Base-by-base conservation (phyloP, 148 eudicot genomes). In the Persicaria tinctoria region DNA sequence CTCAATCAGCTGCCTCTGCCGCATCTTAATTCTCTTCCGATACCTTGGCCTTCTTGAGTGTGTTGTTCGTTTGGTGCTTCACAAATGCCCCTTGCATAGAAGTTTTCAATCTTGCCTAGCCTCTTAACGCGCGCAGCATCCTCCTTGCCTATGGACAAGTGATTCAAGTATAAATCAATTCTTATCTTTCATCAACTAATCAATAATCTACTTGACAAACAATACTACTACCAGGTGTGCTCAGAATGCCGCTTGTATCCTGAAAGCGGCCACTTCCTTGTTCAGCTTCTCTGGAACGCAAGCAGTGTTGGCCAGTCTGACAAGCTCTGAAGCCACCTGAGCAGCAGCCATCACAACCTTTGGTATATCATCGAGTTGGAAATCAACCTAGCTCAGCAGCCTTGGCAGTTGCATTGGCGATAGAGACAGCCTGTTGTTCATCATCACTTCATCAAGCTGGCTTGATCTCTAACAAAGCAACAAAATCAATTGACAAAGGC, bases 11-110 rank as follows among this genome's bases (percentile, higher is more conserved):
- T 87, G 93, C 74, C 83, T 85, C 72, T 87, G 96, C 14, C 88
- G 84, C 38, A 93, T 90, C 48, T 81, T 83, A 70, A 70, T 92
- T 90, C 77, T 95, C 99, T 80, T 92, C 94, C 1, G 86, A 79
- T 94, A 88, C 89, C 72, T 83, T 88, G 46, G 85, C 79, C 94
- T 82, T 27, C 41, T 84, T 89, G 45, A 95, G 84, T 68, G 99
- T 85, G 38, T 84, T 88, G 55, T 87, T 72, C 5, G 94, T 92
- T 74, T 90, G 99, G 18, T 90, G 86, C 73, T 84, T 89, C 23
- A 82, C 87, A 68, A 85, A 80, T 2, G 87, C 80, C 57, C 94
- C 97, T 82, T 89, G 86, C 76, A 90, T 83, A 74, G 87, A 69
- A 46, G 87, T 68, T 76, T 85, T 87, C 79, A 95, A 76, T 81